These are phyloP conservation scores for Candida ponderosae DNA, from an alignment of 805 yeast species.

Conservation along the genomic window DNA sequence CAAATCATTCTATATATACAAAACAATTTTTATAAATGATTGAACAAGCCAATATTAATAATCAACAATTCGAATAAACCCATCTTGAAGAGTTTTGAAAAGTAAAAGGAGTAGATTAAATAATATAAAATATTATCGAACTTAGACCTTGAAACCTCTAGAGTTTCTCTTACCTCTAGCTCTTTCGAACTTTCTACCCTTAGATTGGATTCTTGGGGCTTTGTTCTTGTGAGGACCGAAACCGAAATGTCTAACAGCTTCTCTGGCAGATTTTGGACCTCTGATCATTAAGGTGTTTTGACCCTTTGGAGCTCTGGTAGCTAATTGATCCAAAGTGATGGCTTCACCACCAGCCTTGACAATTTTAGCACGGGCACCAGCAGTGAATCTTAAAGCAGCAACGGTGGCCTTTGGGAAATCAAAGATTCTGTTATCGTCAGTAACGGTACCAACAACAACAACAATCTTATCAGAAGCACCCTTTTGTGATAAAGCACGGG, in stretches of 20 bases:
- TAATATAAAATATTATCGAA: conserved; percentile 7
- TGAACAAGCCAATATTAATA: no score
- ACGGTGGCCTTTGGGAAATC: conserved; percentile 95
- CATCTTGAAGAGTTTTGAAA: no score
- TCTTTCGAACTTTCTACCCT: conserved; percentile 99
- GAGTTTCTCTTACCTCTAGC: conserved; percentile 99
- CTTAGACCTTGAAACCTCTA: conserved; percentile 99
- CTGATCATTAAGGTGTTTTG: conserved; percentile 95
- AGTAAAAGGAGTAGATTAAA: neutral
- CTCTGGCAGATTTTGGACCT: conserved; percentile 99
- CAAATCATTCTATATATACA: no score
- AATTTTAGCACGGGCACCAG: conserved; percentile 97
- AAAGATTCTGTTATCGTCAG: conserved; percentile 92
- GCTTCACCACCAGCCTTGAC: conserved; percentile 99
- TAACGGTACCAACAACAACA: conserved; percentile 98
- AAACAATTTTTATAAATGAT: no score
- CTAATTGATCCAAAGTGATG: conserved; percentile 98
- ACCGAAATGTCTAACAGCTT: conserved; percentile 99
- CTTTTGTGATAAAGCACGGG: conserved; percentile 72
- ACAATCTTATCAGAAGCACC: conserved; percentile 88
- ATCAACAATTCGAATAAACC: no score
- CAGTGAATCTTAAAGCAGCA: conserved; percentile 99
- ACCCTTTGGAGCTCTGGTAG: conserved; percentile 99
- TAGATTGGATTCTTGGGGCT: conserved; percentile 97
- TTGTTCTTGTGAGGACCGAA: conserved; percentile 99